A percentile compares a stretch with the other conserved stretches of the same genome.
Conservation (phyloP, 306 rosid species). For the Sophora flavescens region DNA sequence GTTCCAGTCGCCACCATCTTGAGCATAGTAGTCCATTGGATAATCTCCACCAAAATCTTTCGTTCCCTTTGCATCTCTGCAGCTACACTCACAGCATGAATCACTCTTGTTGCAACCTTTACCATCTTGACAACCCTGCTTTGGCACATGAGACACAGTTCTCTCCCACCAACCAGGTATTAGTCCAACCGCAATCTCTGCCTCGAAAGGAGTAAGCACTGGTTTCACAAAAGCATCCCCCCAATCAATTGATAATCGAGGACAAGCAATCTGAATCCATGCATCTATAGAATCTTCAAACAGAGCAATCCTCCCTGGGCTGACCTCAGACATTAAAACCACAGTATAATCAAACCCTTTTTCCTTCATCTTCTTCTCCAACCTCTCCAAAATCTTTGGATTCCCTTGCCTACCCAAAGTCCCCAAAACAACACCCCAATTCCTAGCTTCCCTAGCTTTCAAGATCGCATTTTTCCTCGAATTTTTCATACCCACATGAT, state of each 20-base stretch:
- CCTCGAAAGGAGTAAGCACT: slow-evolving; percentile 86
- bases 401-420: slow-evolving; percentile 98
- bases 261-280: slow-evolving; percentile 98
- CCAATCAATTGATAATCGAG: slow-evolving; percentile 94
- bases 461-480: slow-evolving; percentile 68
- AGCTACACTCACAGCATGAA: slow-evolving; percentile 38
- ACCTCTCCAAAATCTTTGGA: slow-evolving; percentile 79
- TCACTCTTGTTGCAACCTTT: slow-evolving; percentile 41
- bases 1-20: slow-evolving; percentile 95
- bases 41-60: slow-evolving; percentile 70
- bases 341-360: slow-evolving; percentile 72
- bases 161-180: slow-evolving; percentile 97
- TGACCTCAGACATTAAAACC: slow-evolving; percentile 87
- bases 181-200: slow-evolving; percentile 82
- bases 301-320: slow-evolving; percentile 71
- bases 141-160: slow-evolving; percentile 25
- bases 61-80: slow-evolving; percentile 36
- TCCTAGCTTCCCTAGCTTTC: slow-evolving; percentile 66
- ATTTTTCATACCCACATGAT: slow-evolving; percentile 84
- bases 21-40: slow-evolving; percentile 95
- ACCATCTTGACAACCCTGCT: slow-evolving; percentile 52
- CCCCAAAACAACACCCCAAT: slow-evolving; percentile 89
- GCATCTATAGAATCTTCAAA: slow-evolving; percentile 89
- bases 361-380: slow-evolving; percentile 77
- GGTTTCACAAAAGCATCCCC: slow-evolving; percentile 93